phyloP scores from a whole-genome alignment of 345 rosid genomes.

The Aethionema arabicum region DNA sequence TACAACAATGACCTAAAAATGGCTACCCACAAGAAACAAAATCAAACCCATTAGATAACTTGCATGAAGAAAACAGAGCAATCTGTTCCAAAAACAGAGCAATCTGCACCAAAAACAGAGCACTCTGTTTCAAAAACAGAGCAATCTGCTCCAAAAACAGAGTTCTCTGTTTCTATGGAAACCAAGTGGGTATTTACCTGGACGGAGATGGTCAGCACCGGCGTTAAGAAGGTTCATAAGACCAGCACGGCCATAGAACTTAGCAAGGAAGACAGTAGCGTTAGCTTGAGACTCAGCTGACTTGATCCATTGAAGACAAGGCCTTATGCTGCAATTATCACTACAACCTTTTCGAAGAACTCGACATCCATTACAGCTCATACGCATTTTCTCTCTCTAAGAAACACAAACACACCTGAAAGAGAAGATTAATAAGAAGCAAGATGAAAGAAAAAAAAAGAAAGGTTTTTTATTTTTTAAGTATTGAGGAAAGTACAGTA shows the following conservation, averaged over 20 bases:
- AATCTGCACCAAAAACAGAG: neutral
- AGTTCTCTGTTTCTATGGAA: slow-evolving; percentile 11
- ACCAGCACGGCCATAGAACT: slow-evolving; percentile 96
- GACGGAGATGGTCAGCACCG: slow-evolving; percentile 93
- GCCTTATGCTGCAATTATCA: slow-evolving; percentile 84
- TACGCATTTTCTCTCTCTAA: slow-evolving; percentile 48
- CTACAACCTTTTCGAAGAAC: slow-evolving; percentile 96
- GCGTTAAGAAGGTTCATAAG: slow-evolving; percentile 96
- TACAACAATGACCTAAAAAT: slow-evolving; percentile 91
- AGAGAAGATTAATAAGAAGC: neutral
- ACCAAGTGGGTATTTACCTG: slow-evolving; percentile 49
- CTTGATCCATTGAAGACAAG: slow-evolving; percentile 97
- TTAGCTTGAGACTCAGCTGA: slow-evolving; percentile 84
- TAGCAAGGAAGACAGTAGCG: slow-evolving; percentile 97
- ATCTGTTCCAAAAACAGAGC: neutral
- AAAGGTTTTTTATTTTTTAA: neutral
- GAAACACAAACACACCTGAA: neutral
- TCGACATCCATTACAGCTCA: slow-evolving; percentile 98
- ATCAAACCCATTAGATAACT: neutral
- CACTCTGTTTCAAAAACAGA: slow-evolving; percentile 11
- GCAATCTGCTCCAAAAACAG: no score
- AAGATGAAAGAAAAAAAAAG: slow-evolving; percentile 3
- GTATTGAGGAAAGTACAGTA: slow-evolving; percentile 24
- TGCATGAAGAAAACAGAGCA: slow-evolving; percentile 24
- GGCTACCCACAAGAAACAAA: slow-evolving; percentile 40